Percentiles rank a stretch among this genome's conserved stretches.
These are phyloP conservation scores for Nakazawaea holstii DNA, from an alignment of 805 yeast species.

Conservation along the genomic window DNA sequence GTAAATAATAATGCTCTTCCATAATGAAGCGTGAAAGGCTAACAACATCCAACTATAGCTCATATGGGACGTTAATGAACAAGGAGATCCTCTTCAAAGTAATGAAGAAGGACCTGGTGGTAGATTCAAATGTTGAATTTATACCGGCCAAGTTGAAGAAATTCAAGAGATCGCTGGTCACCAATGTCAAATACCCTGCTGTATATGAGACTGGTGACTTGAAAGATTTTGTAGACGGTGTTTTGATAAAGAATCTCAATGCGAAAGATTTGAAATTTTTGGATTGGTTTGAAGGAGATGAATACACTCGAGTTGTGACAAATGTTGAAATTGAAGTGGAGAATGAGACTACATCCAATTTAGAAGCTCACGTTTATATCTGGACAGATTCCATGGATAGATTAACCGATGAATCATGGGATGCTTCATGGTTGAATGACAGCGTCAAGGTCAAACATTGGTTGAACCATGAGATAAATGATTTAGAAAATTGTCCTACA, in stretches of 20 bases:
- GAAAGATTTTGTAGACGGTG: slow-evolving; percentile 13
- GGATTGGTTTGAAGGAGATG: slow-evolving; percentile 21
- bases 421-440: slow-evolving; percentile 14
- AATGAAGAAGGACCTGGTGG: slow-evolving; percentile 1
- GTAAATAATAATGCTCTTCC: slow-evolving; percentile 16
- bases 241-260: slow-evolving; percentile 14
- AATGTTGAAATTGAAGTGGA: slow-evolving; percentile 5
- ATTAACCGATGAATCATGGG: slow-evolving; percentile 17
- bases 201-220: background rate
- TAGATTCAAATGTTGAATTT: slow-evolving; percentile 5
- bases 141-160: slow-evolving; percentile 13
- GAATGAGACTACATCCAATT: background rate
- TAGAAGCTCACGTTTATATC: slow-evolving; percentile 13
- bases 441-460: slow-evolving; percentile 13
- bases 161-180: slow-evolving; percentile 15
- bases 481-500: slow-evolving; percentile 11
- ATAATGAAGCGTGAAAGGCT: background rate
- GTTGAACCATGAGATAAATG: slow-evolving; percentile 15
- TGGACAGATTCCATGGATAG: slow-evolving; percentile 15
- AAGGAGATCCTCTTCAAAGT: slow-evolving; percentile 10
- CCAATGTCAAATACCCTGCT: slow-evolving; percentile 17
- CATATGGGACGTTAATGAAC: slow-evolving; percentile 11
- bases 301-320: slow-evolving; percentile 14
- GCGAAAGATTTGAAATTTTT: slow-evolving; percentile 13
- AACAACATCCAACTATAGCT: background rate